Evolutionary conservation across 2,329 filamentous ascomycete species (phyloP), one percentile per base, ranked within the genome.

Genomic region (Monosporascus ibericus): DNA sequence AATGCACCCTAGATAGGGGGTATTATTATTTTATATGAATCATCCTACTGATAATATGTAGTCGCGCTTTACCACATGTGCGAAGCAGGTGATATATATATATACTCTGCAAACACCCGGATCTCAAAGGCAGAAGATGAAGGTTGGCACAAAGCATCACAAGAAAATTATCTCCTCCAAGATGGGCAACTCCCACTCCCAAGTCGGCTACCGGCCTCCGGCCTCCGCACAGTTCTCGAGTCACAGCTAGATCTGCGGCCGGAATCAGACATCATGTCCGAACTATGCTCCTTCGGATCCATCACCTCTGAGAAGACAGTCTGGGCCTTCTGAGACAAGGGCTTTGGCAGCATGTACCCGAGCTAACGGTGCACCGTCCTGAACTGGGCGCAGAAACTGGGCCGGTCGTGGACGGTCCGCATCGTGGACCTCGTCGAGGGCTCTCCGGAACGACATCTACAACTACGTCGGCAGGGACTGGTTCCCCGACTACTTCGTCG

Each of bases 281-380:
- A 63, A 3, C 63, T 72, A 1, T 50, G 55, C 8, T 50, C 56
- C 1, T 67, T 64, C 44, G 61, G 57, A 2, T 65, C 70, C n/a
- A 50, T 70, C 40, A 67, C 63, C 1, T 70, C 68, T 0, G 71
- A 75, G 49, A 72, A 70, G 55, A 76, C 76, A 40, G 65, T 76
- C 3, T 76, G 73, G 72, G 71, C 72, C 2, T 72, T 73, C 52
- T 76, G 73, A 72, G 66, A 75, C 51, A 67, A 64, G 9, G 72
- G 74, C 0, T 50, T 71, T 0, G 48, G 60, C 3, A 52, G 53
- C 7, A 73, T 74, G 65, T 71, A 68, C 7, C 61, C 65, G 11
- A 70, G 70, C 58, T 68, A 67, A 46, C 64, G 65, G 42, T 60
- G 63, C 24, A 75, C 71, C 25, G 64, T 75, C 0, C 44, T 72